Base-by-base conservation (phyloP, 306 rosid genomes). In the Medicago arabica region DNA sequence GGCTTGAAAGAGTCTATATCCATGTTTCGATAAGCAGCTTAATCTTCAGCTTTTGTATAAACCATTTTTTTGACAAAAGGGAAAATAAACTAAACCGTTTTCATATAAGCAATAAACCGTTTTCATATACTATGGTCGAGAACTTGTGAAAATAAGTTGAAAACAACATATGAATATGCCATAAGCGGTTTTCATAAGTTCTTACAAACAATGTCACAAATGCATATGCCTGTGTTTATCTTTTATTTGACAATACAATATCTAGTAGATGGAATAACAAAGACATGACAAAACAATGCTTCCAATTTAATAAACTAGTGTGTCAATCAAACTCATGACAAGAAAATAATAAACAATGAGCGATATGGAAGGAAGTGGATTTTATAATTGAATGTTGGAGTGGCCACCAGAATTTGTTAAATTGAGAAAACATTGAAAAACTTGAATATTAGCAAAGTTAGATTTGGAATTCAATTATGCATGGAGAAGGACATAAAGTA, bases 401-500 rank as follows among this genome's bases (percentile, higher is more conserved):
- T 55, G 12, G 31, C 34, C 15, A 21, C 63, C 9, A 21, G 0
- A 58, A 58, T 58, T 58, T 11, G 34, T 21, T 58, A 58, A 58
- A 21, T 21, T 10, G 36, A 11, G 36, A 9, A 55, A 55, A 18
- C 31, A 55, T 55, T 55, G 60, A 55, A 9, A 21, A 21, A 19
- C 15, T 19, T 57, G 34, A 9, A 1, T 21, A 57, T 57, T 19
- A 23, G 36, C 7, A 2, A 57, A 21, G 15, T 57, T 21, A 57
- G 63, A 57, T 57, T 9, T 57, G 63, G 21, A 57, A 5, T 57
- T 23, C 63, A 57, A 57, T 57, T 0, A 57, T 57, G 34, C 14
- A 19, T 58, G 11, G 36, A 58, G 38, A 58, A 58, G 63, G 63
- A 58, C 38, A 58, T 58, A 58, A 10, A 23, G 63, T 58, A 18